Conservation (phyloP, 1,284 basidiomycete species). For the Xanthoconium separans region DNA sequence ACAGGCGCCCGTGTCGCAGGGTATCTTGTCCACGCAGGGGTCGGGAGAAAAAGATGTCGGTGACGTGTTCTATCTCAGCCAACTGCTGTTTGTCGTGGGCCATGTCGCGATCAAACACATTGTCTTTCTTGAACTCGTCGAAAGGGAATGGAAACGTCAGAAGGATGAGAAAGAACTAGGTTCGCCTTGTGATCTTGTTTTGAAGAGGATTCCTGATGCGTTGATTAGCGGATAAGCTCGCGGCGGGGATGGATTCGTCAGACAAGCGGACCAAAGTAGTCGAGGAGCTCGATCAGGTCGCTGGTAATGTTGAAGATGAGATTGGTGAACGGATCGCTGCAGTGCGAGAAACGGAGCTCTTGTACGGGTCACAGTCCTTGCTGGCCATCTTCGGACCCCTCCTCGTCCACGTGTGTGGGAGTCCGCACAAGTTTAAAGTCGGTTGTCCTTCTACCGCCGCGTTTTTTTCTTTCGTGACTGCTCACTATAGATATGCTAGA, state of each 20-base stretch:
- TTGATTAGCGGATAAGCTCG: slow-evolving; percentile 54
- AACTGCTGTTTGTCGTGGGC: slow-evolving; percentile 91
- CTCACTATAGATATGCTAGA: slow-evolving; percentile 46
- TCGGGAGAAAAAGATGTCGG: slow-evolving; percentile 54
- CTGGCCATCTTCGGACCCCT: slow-evolving; percentile 87
- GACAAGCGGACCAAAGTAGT: slow-evolving; percentile 57
- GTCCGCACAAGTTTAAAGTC: slow-evolving; percentile 86
- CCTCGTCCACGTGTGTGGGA: slow-evolving; percentile 86
- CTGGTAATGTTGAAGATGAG: slow-evolving; percentile 97
- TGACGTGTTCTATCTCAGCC: slow-evolving; percentile 85
- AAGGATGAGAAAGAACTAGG: slow-evolving; percentile 87
- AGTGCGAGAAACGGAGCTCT: slow-evolving; percentile 85
- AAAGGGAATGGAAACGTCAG: slow-evolving; percentile 94
- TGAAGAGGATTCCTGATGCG: not conserved
- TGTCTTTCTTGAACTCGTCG: slow-evolving; percentile 95
- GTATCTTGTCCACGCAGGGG: slow-evolving; percentile 7
- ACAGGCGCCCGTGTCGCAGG: slow-evolving; percentile 19
- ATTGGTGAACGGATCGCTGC: slow-evolving; percentile 89
- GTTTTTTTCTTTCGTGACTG: not conserved
- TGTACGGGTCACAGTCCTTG: slow-evolving; percentile 84
- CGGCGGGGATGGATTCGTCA: slow-evolving; percentile 36
- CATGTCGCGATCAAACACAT: slow-evolving; percentile 98
- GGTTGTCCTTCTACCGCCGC: not conserved
- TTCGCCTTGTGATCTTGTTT: slow-evolving; percentile 35
- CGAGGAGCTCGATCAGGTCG: slow-evolving; percentile 95